Evolutionary conservation across 2,329 filamentous ascomycete species (phyloP), one percentile per base, ranked within the genome.

Genomic region (Ambrosiella xylebori): DNA sequence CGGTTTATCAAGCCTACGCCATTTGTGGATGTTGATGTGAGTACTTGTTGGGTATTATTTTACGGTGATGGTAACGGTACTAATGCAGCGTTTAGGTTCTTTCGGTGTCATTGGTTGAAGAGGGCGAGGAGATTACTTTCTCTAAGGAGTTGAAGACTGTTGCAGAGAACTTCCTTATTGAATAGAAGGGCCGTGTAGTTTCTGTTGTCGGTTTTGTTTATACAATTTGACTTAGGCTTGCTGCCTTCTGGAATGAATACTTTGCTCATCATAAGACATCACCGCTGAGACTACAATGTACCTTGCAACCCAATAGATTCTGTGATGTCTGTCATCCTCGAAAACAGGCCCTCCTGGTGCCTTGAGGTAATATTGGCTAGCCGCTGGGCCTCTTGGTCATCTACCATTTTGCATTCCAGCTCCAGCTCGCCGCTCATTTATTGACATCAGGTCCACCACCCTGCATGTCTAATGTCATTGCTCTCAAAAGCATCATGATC

Each of bases 1-100:
- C 80, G 83, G 57, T 98, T 98, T 72, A 84, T 81, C 62, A 96
- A 95, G 78, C 79, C 81, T 47, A 81, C 78, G 60, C 91, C 93
- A 36, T 95, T 88, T 69, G 79, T 97, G 55, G 88, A 96, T 65
- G 87, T 98, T 63, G 89, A 96, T 73, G 91, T 97, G 76, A 84
- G 85, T 79, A 62, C 5, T 13, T 7, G 13, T 11, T 11, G n/a
- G 11, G 7, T 15, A 27, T 7, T 15, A 27, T 7, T 17, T 7
- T 13, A 6, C 17, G 27, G 9, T 3, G 11, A 45, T 49, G 45
- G 44, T 44, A 47, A 57, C 57, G 54, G 59, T 13, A 35, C 49
- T 57, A 57, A 49, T 35, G 44, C 11, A 13, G 52, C 17, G 8
- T 54, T 1, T 37, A 66, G 86, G 84, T 90, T 56, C 74, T 75